phyloP scores from a whole-genome alignment of 2,329 filamentous ascomycete genomes.

The Monilinia fructigena region DNA sequence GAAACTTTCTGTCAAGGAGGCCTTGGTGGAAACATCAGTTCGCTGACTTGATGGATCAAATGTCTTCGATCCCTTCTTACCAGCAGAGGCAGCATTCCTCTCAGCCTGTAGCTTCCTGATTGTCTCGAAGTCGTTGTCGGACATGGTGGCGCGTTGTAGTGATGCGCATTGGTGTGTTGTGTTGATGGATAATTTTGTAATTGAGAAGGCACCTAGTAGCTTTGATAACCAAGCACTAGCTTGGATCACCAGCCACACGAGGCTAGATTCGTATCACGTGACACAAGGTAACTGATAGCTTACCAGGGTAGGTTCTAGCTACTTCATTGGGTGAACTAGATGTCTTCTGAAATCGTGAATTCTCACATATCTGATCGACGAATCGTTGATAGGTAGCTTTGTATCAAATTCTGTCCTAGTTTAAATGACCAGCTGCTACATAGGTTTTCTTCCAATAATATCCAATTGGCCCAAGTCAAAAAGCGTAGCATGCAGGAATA shows the following conservation, averaged over 20 bases:
- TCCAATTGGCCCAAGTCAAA: neutral
- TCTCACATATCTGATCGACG: neutral
- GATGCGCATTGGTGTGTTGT: constrained; percentile 19
- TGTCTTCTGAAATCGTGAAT: neutral
- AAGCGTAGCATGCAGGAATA: neutral
- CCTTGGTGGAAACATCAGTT: constrained; percentile 81
- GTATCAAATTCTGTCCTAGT: neutral
- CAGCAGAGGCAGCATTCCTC: constrained; percentile 77
- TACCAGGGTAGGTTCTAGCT: too few relatives aligned
- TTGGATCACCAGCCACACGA: constrained; percentile 12
- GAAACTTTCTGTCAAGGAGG: constrained; percentile 84
- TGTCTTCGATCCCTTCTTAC: constrained; percentile 78
- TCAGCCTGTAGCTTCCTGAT: constrained; percentile 88
- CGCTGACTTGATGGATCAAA: constrained; percentile 79
- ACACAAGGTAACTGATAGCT: neutral
- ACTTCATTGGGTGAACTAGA: neutral
- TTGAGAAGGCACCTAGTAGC: constrained; percentile 4
- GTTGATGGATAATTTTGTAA: constrained; percentile 19
- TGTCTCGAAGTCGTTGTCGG: constrained; percentile 81
- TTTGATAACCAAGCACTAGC: constrained; percentile 22
- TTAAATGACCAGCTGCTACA: neutral
- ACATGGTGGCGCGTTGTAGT: constrained; percentile 47
- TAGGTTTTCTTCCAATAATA: neutral
- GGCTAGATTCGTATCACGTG: constrained; percentile 2
- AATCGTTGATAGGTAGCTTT: neutral